Percentiles rank a stretch among this genome's conserved stretches.
phyloP scores from a whole-genome alignment of 768 basidiomycete genomes.

The Russula earlei region DNA sequence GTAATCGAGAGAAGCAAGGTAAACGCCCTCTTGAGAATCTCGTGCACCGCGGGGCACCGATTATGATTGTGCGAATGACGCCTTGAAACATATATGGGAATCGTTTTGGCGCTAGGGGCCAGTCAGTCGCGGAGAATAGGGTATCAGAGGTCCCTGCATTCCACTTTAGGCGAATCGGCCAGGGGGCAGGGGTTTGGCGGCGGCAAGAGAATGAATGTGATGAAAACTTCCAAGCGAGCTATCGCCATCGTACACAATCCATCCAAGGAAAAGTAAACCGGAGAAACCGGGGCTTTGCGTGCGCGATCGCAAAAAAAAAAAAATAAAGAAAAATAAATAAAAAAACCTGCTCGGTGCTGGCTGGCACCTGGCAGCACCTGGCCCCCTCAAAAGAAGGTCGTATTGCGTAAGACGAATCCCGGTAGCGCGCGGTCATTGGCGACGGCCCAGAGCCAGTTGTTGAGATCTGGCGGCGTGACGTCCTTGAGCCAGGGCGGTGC shows the following conservation, averaged over 20 bases:
- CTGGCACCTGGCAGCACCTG: too few species aligned
- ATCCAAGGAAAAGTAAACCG: not conserved
- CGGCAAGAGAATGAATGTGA: not conserved
- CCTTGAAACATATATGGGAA: not conserved
- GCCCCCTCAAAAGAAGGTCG: constrained; percentile 53
- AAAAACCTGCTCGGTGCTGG: too few species aligned
- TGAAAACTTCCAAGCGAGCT: not conserved
- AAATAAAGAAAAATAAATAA: too few species aligned
- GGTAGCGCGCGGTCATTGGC: constrained; percentile 64
- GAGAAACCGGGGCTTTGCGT: not conserved
- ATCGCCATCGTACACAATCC: not conserved
- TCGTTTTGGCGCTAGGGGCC: not conserved
- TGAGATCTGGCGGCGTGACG: constrained; percentile 51
- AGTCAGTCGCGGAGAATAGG: not conserved
- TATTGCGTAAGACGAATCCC: constrained; percentile 57
- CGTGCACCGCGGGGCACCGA: not conserved
- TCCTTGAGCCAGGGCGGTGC: constrained; percentile 39
- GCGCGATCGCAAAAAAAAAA: too few species aligned
- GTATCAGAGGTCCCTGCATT: constrained; percentile 11
- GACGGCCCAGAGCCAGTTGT: constrained; percentile 76
- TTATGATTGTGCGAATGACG: not conserved
- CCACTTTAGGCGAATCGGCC: not conserved
- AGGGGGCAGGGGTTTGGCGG: not conserved
- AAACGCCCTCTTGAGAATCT: not conserved
- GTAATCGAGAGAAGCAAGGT: not conserved